These are phyloP conservation scores for Exophiala xenobiotica DNA, from an alignment of 2,329 filamentous ascomycete genomes.

Conservation along the genomic window DNA sequence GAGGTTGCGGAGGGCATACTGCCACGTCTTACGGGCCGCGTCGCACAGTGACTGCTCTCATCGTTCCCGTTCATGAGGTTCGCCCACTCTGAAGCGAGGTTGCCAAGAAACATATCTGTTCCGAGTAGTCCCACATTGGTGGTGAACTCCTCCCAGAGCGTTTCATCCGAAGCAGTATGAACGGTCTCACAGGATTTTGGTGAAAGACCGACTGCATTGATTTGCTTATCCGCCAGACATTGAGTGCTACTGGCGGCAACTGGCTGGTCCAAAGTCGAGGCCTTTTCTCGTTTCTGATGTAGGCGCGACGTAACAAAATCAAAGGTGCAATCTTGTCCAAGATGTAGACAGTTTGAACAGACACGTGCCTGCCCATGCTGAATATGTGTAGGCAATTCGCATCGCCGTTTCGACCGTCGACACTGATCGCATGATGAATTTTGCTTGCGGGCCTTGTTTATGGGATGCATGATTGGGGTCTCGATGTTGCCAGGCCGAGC, in stretches of 20 bases:
- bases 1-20: neutral
- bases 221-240: neutral
- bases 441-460: conserved; percentile 14
- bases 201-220: neutral
- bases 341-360: conserved; percentile 17
- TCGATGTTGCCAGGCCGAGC: no score
- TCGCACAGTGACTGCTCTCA: neutral
- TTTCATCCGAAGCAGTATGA: neutral
- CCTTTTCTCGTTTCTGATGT: conserved; percentile 7
- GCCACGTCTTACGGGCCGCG: neutral
- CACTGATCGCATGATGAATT: conserved; percentile 22
- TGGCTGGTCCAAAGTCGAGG: neutral
- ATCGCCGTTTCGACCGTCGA: conserved; percentile 19
- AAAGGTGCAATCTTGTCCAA: conserved; percentile 18
- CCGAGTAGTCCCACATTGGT: conserved; percentile 9
- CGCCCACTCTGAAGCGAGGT: conserved; percentile 15
- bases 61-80: conserved; percentile 1
- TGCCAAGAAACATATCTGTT: conserved; percentile 16
- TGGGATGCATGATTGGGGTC: neutral
- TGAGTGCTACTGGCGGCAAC: neutral
- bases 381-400: conserved; percentile 1
- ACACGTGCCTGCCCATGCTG: neutral
- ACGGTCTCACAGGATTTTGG: neutral
- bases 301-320: conserved; percentile 16
- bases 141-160: no score